Evolutionary conservation across 495 filamentous ascomycete species (phyloP), one percentile per base, ranked within the genome.

Genomic region (Hypoxylon perforatum): DNA sequence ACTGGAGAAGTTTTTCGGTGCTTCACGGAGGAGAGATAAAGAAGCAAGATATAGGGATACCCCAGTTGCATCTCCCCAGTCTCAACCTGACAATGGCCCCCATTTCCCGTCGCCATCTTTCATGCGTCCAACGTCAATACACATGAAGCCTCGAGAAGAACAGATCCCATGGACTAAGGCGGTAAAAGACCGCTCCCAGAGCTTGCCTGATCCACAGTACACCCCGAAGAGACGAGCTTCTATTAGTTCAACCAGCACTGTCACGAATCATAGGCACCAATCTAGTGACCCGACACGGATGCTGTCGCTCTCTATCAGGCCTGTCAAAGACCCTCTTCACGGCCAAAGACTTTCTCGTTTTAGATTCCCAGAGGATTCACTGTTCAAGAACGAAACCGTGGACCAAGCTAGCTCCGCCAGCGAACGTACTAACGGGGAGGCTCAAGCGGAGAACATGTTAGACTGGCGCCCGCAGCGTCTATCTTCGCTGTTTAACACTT

Each of bases 141-240:
- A 76, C 6, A 84, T 84, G 81, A 61, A 75, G 47, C 80, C 81
- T 7, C 74, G 81, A 18, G 76, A 82, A 22, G 80, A 81, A 44
- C 49, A 71, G 3, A 36, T 64, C 42, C 42, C 70, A 42, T 54
- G 63, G 30, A 18, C 61, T 22, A 68, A 50, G 47, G 35, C 42
- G 18, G 52, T 57, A 12, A 76, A 73, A 39, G 60, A 64, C 10
- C 76, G 79, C 8, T 72, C 78, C 36, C 70, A 72, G 8, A 81
- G 81, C 58, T 70, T 81, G 8, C 79, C 81, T 0, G 76, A 77
- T 14, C 41, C 76, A 1, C 65, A 75, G 54, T 58, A 46, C 19
- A 49, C 58, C 19, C 64, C 61, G 21, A 57, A 42, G 38, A 70
- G 68, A 28, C 56, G 71, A 17, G 69, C 70, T 36, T 73, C 73